A percentile compares a stretch with the other conserved stretches of the same genome.
These are phyloP conservation scores for Camellia sinensis DNA, from an alignment of 148 eudicot species.

Conservation along the genomic window DNA sequence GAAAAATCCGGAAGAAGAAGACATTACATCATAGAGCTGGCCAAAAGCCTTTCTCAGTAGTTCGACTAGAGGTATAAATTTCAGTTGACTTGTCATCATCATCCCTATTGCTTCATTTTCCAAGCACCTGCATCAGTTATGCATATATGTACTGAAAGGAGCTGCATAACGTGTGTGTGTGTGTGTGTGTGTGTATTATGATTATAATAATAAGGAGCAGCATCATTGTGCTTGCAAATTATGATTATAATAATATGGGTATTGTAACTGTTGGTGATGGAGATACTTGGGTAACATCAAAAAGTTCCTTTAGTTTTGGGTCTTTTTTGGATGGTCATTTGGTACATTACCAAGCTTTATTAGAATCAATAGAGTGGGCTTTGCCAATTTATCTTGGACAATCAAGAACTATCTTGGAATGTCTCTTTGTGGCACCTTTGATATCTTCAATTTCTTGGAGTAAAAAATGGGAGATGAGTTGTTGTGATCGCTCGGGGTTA, in stretches of 20 bases:
- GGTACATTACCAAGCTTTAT: conserved; percentile 23
- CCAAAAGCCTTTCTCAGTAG: too few relatives aligned
- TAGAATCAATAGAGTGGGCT: conserved; percentile 32
- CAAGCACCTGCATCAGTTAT: too few relatives aligned
- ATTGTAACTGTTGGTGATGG: conserved; percentile 25
- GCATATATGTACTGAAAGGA: too few relatives aligned
- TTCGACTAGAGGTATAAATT: too few relatives aligned
- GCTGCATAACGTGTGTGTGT: too few relatives aligned
- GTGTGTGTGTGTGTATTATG: too few relatives aligned
- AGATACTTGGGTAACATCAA: conserved; percentile 14
- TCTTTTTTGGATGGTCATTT: conserved; percentile 21
- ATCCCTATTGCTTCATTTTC: too few relatives aligned
- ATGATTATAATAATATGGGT: not conserved
- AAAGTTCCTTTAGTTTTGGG: conserved; percentile 13
- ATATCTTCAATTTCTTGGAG: conserved; percentile 17
- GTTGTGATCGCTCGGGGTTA: not conserved
- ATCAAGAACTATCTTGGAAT: conserved; percentile 35
- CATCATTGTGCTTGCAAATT: too few relatives aligned
- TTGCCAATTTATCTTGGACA: conserved; percentile 32
- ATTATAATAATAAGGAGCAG: too few relatives aligned
- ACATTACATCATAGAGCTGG: too few relatives aligned
- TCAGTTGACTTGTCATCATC: too few relatives aligned
- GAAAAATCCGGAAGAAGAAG: too few relatives aligned
- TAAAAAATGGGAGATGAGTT: conserved; percentile 26
- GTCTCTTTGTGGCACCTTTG: conserved; percentile 34